Conservation (phyloP, 2,329 filamentous ascomycete genomes). For the Apiospora arundinis region DNA sequence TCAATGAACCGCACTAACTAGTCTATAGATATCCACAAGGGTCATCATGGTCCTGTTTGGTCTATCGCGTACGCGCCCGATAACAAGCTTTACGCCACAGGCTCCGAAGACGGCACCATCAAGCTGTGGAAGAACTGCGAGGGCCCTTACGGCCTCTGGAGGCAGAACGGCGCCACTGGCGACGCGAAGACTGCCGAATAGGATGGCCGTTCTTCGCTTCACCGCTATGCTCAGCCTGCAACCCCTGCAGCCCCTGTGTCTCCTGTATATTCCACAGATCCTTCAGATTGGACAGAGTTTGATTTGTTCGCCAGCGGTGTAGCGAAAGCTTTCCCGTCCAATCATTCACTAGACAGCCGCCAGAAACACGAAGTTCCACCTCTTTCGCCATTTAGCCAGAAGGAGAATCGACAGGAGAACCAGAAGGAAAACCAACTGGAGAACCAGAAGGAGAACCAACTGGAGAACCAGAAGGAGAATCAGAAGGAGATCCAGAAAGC, state of each 20-base stretch:
- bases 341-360: not conserved
- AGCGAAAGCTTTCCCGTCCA: not conserved
- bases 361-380: not conserved
- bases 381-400: not conserved
- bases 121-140: slow-evolving; percentile 84
- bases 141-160: slow-evolving; percentile 69
- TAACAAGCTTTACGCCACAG: slow-evolving; percentile 94
- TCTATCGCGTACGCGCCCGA: slow-evolving; percentile 94
- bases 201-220: slow-evolving; percentile 35
- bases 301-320: no score
- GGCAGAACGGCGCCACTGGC: slow-evolving; percentile 28
- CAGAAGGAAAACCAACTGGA: not conserved
- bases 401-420: not conserved
- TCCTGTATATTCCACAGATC: no score
- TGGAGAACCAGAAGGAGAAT: not conserved
- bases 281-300: not conserved
- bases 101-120: slow-evolving; percentile 96
- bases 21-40: slow-evolving; percentile 82
- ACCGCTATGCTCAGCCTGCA: not conserved
- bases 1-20: not conserved
- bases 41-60: slow-evolving; percentile 97
- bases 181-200: slow-evolving; percentile 46
- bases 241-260: no score
- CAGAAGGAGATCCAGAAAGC: not conserved
- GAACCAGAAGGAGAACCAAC: not conserved